Evolutionary conservation across 1,139 yeast genomes (phyloP).

Genomic region (Spencermartinsiella ligniputridi): DNA sequence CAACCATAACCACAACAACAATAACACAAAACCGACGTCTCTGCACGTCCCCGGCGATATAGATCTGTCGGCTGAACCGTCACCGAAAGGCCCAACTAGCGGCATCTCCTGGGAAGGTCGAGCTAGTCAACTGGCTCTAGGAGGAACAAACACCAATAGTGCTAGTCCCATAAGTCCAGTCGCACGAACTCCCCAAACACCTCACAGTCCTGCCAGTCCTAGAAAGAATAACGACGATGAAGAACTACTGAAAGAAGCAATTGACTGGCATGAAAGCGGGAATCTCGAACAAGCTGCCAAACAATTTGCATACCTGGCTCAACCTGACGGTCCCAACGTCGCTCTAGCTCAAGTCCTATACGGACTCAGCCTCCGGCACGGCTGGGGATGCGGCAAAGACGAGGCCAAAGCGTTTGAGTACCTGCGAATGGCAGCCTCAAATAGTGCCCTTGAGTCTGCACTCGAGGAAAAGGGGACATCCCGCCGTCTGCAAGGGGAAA

Average conservation of each 20-base stretch:
- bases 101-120: not conserved
- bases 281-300: conserved; percentile 22
- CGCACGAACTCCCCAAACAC: not conserved
- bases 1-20: not conserved
- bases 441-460: conserved; percentile 19
- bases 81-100: too few species aligned
- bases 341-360: conserved; percentile 33
- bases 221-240: conserved; percentile 13
- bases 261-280: conserved; percentile 30
- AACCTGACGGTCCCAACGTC: conserved; percentile 22
- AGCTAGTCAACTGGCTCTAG: not conserved
- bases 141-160: not conserved
- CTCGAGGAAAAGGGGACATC: conserved; percentile 7
- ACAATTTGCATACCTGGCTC: conserved; percentile 25
- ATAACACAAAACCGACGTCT: not conserved
- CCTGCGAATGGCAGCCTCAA: conserved; percentile 28
- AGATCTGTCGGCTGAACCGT: not conserved
- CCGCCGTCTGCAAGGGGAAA: conserved; percentile 21
- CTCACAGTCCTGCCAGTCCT: not conserved
- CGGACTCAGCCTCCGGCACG: conserved; percentile 34
- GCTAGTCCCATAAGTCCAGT: too few species aligned
- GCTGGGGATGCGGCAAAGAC: conserved; percentile 32
- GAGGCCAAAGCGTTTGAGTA: conserved; percentile 26
- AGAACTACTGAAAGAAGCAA: conserved; percentile 26
- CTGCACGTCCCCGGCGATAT: not conserved